Evolutionary conservation across 345 rosid genomes (phyloP).

Genomic region (Eucalyptus polybractea): DNA sequence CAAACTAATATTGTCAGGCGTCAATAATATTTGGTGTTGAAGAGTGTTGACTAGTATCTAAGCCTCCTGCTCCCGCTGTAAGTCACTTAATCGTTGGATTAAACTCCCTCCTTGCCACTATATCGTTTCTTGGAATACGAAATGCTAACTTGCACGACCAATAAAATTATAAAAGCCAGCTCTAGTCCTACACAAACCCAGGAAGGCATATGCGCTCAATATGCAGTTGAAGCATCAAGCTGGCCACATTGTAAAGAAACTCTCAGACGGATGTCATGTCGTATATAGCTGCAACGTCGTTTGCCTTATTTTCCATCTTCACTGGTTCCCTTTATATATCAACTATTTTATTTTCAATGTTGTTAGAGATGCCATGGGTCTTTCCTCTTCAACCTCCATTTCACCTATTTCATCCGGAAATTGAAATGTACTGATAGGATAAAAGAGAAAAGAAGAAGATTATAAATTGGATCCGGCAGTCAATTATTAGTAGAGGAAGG

Average conservation of each 20-base stretch:
- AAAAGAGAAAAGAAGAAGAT: not conserved
- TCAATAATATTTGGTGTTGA: not conserved
- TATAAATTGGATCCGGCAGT: not conserved
- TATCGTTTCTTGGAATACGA: no score
- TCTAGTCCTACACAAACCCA: not conserved
- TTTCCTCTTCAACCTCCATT: not conserved
- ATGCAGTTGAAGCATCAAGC: not conserved
- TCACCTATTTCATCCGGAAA: not conserved
- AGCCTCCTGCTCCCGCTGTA: not conserved
- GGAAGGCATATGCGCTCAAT: not conserved
- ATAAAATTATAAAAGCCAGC: not conserved
- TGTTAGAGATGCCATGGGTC: not conserved
- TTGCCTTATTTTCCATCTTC: not conserved
- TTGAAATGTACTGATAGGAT: not conserved
- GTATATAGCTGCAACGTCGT: accelerated
- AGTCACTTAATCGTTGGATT: not conserved
- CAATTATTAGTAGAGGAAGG: not conserved
- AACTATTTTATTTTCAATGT: not conserved
- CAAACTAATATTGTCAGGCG: not conserved
- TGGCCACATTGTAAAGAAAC: not conserved
- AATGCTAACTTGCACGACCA: not conserved
- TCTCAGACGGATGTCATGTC: no score
- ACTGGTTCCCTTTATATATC: not conserved
- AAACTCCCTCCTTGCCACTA: not conserved
- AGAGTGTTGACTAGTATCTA: not conserved